phyloP scores from a whole-genome alignment of 768 basidiomycete genomes.

The Grammothele lineata region DNA sequence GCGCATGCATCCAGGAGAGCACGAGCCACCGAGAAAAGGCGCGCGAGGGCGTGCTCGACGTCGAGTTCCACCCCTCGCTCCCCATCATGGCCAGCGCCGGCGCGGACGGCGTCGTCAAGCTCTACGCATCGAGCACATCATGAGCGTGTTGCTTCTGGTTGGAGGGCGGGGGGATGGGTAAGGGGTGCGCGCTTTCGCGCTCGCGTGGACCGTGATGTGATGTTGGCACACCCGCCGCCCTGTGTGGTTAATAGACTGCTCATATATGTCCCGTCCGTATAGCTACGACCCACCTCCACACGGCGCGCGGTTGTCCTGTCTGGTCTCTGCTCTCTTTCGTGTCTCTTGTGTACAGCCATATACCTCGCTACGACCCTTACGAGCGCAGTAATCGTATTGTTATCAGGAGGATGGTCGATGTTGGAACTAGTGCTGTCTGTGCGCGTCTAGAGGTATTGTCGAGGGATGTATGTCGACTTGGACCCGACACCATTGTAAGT shows the following conservation, averaged over 20 bases:
- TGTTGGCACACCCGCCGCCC: not conserved
- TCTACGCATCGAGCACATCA: constrained; percentile 71
- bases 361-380: constrained; percentile 26
- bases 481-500: too few relatives aligned
- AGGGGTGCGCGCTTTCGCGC: not conserved
- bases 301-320: not conserved
- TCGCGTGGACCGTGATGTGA: not conserved
- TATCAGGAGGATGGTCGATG: constrained; percentile 4
- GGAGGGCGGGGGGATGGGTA: too few relatives aligned
- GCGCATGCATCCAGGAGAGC: constrained; percentile 84
- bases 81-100: constrained; percentile 91
- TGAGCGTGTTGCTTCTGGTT: constrained; percentile 31
- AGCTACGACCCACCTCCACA: constrained; percentile 1
- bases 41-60: constrained; percentile 85
- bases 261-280: not conserved
- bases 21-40: constrained; percentile 87
- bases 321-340: constrained; percentile 12
- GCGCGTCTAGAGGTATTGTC: not conserved
- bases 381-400: constrained; percentile 20
- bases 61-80: constrained; percentile 78
- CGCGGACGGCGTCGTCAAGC: constrained; percentile 91
- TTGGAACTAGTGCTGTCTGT: too few relatives aligned
- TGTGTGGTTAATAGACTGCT: constrained; percentile 1
- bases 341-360: constrained; percentile 21
- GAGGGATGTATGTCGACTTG: too few relatives aligned